Evolutionary conservation across 257 asterid genomes (phyloP).

Genomic region (Leonotis leonurus): DNA sequence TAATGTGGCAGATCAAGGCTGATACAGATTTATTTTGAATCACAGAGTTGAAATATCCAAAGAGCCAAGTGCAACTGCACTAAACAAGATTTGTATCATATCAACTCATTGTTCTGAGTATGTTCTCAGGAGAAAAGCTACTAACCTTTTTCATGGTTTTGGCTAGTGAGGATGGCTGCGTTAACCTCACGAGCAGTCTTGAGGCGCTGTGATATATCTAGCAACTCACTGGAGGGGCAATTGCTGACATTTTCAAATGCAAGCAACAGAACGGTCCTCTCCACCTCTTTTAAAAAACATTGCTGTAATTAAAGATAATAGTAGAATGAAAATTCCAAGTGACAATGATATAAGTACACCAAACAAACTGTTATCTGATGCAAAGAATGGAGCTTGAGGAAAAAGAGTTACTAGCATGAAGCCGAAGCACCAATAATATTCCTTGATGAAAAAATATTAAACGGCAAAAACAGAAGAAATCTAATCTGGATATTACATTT

Average conservation of each 20-base stretch:
- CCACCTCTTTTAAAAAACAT: slow-evolving; percentile 70
- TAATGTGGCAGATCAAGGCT: neutral
- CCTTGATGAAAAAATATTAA: neutral
- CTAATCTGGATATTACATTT: slow-evolving; percentile 42
- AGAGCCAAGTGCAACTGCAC: neutral
- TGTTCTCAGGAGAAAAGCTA: neutral
- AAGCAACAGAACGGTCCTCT: slow-evolving; percentile 71
- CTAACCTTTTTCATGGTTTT: slow-evolving; percentile 88
- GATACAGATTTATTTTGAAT: neutral
- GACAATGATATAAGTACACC: neutral
- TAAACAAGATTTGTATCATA: neutral
- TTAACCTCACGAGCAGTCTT: slow-evolving; percentile 89
- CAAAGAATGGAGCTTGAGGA: neutral
- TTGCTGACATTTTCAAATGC: slow-evolving; percentile 67
- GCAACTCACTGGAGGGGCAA: slow-evolving; percentile 68
- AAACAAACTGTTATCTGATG: neutral
- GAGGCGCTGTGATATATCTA: slow-evolving; percentile 67
- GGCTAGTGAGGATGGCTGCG: slow-evolving; percentile 81
- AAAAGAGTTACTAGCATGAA: neutral
- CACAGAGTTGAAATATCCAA: neutral
- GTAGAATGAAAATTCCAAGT: neutral
- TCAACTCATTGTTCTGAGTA: neutral
- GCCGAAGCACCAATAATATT: neutral
- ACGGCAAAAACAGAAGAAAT: slow-evolving; percentile 2
- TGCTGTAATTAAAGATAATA: slow-evolving; percentile 32